Percentiles rank a stretch among this genome's conserved stretches.
phyloP scores from a whole-genome alignment of 177 flowering plant species.

The Vitis hybrid region DNA sequence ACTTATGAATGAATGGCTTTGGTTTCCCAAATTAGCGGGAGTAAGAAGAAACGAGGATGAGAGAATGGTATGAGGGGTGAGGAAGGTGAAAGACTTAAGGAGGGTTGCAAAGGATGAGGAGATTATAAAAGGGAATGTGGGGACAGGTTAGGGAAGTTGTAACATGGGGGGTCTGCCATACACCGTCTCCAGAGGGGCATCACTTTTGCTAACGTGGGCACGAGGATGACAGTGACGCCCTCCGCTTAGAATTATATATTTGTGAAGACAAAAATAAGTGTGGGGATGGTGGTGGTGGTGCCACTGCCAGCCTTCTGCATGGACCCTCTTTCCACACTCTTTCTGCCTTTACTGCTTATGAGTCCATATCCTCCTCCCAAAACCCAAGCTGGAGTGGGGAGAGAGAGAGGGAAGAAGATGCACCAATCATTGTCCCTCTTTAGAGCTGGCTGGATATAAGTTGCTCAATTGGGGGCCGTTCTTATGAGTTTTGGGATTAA shows the following conservation, averaged over 20 bases:
- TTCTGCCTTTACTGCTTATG: constrained; percentile 17
- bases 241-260: neutral
- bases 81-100: constrained; percentile 5
- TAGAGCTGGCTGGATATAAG: constrained; percentile 4
- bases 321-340: constrained; percentile 18
- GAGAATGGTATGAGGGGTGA: neutral
- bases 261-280: neutral
- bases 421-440: constrained; percentile 15
- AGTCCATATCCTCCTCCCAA: constrained; percentile 14
- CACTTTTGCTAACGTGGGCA: constrained; percentile 17
- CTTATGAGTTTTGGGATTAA: too few species aligned
- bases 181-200: constrained; percentile 29
- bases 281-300: constrained; percentile 16
- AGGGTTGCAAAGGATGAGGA: constrained; percentile 5
- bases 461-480: too few species aligned
- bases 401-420: constrained; percentile 4
- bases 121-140: constrained; percentile 29
- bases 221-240: constrained; percentile 21
- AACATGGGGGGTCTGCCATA: constrained; percentile 56
- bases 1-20: too few species aligned
- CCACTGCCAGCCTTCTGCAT: constrained; percentile 23
- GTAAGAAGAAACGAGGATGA: neutral
- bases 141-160: constrained; percentile 38
- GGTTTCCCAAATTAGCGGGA: too few species aligned
- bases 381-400: constrained; percentile 20